A percentile compares a stretch with the other conserved stretches of the same genome.
These are phyloP conservation scores for Amanita polypyramis DNA, from an alignment of 768 basidiomycete species.

Conservation along the genomic window DNA sequence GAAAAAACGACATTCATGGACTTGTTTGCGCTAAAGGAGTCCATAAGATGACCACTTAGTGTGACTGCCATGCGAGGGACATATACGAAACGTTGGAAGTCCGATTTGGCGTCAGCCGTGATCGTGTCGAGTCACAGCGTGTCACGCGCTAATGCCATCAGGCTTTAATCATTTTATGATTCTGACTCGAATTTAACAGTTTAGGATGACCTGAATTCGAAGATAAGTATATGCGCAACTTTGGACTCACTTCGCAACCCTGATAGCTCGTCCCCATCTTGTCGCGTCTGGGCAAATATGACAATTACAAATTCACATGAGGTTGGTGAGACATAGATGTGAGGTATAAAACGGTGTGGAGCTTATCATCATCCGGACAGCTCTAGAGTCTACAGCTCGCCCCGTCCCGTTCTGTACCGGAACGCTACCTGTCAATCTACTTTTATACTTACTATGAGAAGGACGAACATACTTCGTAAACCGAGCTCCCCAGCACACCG, in stretches of 20 bases:
- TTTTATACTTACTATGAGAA: background rate
- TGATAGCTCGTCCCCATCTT: too few relatives aligned
- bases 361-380: too few relatives aligned
- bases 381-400: background rate
- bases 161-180: too few relatives aligned
- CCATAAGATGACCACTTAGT: constrained; percentile 48
- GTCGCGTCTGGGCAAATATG: too few relatives aligned
- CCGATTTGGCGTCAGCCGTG: too few relatives aligned
- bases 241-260: too few relatives aligned
- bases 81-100: background rate
- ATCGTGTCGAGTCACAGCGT: background rate
- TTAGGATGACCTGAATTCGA: too few relatives aligned
- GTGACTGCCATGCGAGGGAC: constrained; percentile 39
- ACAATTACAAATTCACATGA: too few relatives aligned
- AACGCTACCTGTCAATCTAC: background rate
- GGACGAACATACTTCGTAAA: background rate
- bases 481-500: background rate
- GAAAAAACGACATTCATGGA: constrained; percentile 24
- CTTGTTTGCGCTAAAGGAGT: constrained; percentile 30
- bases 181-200: too few relatives aligned
- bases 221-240: too few relatives aligned
- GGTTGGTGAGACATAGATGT: too few relatives aligned
- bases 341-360: too few relatives aligned
- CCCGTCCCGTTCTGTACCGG: background rate
- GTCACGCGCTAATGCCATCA: background rate